phyloP scores from a whole-genome alignment of 257 asterid genomes.

The Solanum chmielewskii region DNA sequence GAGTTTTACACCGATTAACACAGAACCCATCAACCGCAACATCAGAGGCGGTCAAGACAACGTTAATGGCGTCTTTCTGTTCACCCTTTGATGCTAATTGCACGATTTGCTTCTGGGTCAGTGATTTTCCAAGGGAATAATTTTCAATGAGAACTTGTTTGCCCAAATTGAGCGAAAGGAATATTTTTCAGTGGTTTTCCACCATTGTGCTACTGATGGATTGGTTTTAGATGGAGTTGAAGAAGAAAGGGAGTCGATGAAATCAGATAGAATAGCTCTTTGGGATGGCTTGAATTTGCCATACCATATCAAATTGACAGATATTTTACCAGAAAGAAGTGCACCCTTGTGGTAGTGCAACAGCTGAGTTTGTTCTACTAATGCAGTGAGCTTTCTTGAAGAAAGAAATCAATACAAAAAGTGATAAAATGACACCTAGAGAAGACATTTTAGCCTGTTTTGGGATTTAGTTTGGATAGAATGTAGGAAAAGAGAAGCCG shows the following conservation, averaged over 20 bases:
- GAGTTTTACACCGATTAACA: conserved; percentile 44
- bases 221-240: not conserved
- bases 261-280: not conserved
- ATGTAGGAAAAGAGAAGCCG: too few species aligned
- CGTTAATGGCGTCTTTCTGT: conserved; percentile 33
- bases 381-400: too few species aligned
- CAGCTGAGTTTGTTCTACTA: too few species aligned
- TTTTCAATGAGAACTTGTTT: conserved; percentile 19
- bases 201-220: conserved; percentile 36
- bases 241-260: conserved; percentile 29
- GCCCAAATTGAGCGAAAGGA: conserved; percentile 15
- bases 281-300: too few species aligned
- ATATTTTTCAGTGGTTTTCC: conserved; percentile 30
- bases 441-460: too few species aligned
- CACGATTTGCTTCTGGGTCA: conserved; percentile 14
- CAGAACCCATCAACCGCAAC: conserved; percentile 47
- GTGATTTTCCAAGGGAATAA: conserved; percentile 35
- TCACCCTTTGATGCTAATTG: conserved; percentile 32
- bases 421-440: too few species aligned
- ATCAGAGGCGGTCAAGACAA: conserved; percentile 42
- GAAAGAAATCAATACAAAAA: too few species aligned
- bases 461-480: too few species aligned
- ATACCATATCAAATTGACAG: too few species aligned
- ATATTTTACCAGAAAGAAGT: too few species aligned
- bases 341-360: too few species aligned